These are phyloP conservation scores for Rhynchosporium secalis DNA, from an alignment of 2,329 filamentous ascomycete species.

Conservation along the genomic window DNA sequence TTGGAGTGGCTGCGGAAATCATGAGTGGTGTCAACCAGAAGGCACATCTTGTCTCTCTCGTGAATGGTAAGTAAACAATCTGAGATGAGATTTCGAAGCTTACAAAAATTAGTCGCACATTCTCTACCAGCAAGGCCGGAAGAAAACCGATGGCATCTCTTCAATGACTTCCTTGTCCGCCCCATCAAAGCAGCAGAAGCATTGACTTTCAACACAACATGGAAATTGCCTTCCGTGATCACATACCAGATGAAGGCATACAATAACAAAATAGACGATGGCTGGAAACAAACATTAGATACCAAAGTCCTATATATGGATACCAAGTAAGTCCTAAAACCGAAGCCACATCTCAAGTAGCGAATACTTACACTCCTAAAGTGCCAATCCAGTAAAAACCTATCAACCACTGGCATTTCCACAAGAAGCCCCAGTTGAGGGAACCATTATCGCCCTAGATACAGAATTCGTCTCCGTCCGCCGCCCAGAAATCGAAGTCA, in stretches of 20 bases:
- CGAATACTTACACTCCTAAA: constrained; percentile 34
- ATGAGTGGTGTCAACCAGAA: constrained; percentile 83
- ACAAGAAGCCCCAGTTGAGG: constrained; percentile 66
- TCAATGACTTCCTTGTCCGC: constrained; percentile 94
- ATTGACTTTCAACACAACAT: constrained; percentile 81
- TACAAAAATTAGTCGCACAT: constrained; percentile 56
- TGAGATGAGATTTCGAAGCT: constrained; percentile 15
- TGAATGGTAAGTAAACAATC: constrained; percentile 65
- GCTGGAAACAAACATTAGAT: constrained; percentile 84
- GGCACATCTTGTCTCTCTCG: constrained; percentile 85
- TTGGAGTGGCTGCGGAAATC: constrained; percentile 88
- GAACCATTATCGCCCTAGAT: constrained; percentile 83
- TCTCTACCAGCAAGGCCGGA: constrained; percentile 59
- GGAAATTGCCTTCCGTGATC: constrained; percentile 90
- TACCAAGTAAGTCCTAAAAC: constrained; percentile 47
- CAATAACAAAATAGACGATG: constrained; percentile 79
- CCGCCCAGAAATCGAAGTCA: constrained; percentile 93
- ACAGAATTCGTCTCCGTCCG: constrained; percentile 95
- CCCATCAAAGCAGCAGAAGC: constrained; percentile 80
- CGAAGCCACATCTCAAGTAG: background rate
- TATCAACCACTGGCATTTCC: constrained; percentile 59
- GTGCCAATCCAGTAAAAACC: constrained; percentile 50
- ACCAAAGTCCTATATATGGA: constrained; percentile 82
- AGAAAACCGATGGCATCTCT: constrained; percentile 84
- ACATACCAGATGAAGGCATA: constrained; percentile 80